These are phyloP conservation scores for Buxus sempervirens DNA, from an alignment of 164 flowering plant genomes.

Conservation along the genomic window DNA sequence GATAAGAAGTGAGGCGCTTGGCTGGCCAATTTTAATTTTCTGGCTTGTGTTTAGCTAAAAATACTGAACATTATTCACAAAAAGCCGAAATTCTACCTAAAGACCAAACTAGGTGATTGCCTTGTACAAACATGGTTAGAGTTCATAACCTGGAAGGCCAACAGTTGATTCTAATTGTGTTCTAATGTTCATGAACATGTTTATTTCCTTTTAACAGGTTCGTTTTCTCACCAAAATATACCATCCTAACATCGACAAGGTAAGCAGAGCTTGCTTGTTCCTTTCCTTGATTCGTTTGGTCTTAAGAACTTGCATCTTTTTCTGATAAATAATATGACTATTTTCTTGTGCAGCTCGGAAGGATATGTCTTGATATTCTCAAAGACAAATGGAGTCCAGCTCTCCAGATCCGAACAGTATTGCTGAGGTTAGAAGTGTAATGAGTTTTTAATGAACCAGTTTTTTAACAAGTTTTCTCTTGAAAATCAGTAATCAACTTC, in stretches of 20 bases:
- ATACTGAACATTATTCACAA: too few species aligned
- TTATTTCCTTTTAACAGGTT: constrained; percentile 44
- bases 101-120: background rate
- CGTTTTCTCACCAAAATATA: constrained; percentile 86
- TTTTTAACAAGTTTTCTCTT: background rate
- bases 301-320: constrained; percentile 1
- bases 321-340: background rate
- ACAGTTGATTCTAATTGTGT: background rate
- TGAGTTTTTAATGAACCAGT: background rate
- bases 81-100: too few species aligned
- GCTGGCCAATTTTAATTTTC: too few species aligned
- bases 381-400: constrained; percentile 99
- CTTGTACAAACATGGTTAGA: background rate
- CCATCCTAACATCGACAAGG: constrained; percentile 93
- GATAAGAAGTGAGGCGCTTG: too few species aligned
- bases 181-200: background rate
- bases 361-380: constrained; percentile 95
- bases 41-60: too few species aligned
- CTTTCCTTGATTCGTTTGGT: background rate
- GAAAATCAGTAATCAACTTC: background rate
- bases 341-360: constrained; percentile 68
- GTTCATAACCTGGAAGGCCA: background rate
- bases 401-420: constrained; percentile 92
- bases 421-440: constrained; percentile 56
- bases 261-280: constrained; percentile 9